phyloP scores from a whole-genome alignment of 176 grass and related monocot genomes.

The Triticum turgidum region DNA sequence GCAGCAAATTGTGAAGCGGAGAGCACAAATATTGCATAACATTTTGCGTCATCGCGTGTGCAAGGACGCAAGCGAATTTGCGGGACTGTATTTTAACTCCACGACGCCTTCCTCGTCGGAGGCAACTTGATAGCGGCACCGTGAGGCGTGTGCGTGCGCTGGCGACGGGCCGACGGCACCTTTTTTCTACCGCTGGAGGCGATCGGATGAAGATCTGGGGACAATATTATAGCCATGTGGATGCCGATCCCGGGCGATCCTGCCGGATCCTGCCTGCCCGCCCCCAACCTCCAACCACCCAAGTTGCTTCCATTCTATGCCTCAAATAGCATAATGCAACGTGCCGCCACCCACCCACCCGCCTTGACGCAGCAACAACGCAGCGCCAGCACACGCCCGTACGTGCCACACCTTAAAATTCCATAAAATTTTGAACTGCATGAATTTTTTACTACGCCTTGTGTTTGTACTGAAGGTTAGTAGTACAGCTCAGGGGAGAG shows the following conservation, averaged over 20 bases:
- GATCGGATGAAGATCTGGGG: conserved; percentile 29
- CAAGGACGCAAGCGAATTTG: too few relatives aligned
- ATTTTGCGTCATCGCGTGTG: too few relatives aligned
- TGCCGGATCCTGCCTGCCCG: conserved; percentile 37
- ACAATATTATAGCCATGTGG: conserved; percentile 23
- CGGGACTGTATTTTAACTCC: too few relatives aligned
- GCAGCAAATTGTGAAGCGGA: too few relatives aligned
- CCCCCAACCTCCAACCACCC: not conserved
- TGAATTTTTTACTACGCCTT: too few relatives aligned
- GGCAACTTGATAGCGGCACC: conserved; percentile 3
- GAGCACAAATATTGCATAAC: too few relatives aligned
- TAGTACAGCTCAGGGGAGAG: too few relatives aligned
- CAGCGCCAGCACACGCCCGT: conserved; percentile 27
- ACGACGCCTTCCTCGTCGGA: not conserved
- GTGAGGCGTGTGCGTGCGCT: not conserved
- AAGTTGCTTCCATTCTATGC: conserved; percentile 16
- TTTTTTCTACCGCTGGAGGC: not conserved
- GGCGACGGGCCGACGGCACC: not conserved
- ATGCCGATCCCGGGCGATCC: conserved; percentile 36
- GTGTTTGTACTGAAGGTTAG: too few relatives aligned
- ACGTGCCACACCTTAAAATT: not conserved
- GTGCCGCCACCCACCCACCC: not conserved
- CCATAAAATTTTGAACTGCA: too few relatives aligned
- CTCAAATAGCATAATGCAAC: not conserved
- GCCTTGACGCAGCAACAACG: not conserved